phyloP scores from a whole-genome alignment of 2,329 filamentous ascomycete genomes.

The Drechslera avenae region DNA sequence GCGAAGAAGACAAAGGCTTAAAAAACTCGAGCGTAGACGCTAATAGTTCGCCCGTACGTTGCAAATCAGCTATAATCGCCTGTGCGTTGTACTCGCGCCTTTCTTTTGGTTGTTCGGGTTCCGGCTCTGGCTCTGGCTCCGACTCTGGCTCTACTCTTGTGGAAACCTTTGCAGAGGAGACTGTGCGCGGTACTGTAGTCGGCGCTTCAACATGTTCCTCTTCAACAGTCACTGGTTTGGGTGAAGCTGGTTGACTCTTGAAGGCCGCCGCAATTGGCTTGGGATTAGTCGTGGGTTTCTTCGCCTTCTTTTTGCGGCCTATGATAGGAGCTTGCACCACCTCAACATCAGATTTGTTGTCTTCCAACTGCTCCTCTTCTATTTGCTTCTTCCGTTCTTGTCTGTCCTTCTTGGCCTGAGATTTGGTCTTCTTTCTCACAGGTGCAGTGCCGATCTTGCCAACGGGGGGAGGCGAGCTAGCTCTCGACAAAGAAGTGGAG shows the following conservation, averaged over 20 bases:
- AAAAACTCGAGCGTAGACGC: constrained; percentile 51
- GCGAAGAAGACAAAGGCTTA: constrained; percentile 47
- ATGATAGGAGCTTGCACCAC: constrained; percentile 71
- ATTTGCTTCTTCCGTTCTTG: constrained; percentile 65
- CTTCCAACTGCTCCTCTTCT: constrained; percentile 61
- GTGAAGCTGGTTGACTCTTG: constrained; percentile 39
- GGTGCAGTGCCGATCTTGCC: constrained; percentile 71
- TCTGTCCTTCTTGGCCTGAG: constrained; percentile 76
- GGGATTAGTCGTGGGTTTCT: constrained; percentile 59
- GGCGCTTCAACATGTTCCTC: constrained; percentile 31
- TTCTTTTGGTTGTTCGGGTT: constrained; percentile 39
- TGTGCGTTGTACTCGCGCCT: constrained; percentile 40
- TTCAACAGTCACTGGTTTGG: constrained; percentile 36
- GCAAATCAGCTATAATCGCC: constrained; percentile 48
- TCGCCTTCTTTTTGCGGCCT: constrained; percentile 83
- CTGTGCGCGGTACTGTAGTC: constrained; percentile 23
- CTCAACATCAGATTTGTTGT: constrained; percentile 57
- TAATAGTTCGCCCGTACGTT: constrained; percentile 47
- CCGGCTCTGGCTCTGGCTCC: constrained; percentile 34
- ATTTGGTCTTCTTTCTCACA: constrained; percentile 73
- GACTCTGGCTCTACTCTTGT: constrained; percentile 13
- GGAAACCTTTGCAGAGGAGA: constrained; percentile 26
- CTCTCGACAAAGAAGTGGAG: constrained; percentile 73
- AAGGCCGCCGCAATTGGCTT: constrained; percentile 29
- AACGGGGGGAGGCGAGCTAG: constrained; percentile 69